A percentile compares a stretch with the other conserved stretches of the same genome.
These are phyloP conservation scores for Polysphondylium violaceum DNA, from an alignment of 78 protist genomes.

Conservation along the genomic window DNA sequence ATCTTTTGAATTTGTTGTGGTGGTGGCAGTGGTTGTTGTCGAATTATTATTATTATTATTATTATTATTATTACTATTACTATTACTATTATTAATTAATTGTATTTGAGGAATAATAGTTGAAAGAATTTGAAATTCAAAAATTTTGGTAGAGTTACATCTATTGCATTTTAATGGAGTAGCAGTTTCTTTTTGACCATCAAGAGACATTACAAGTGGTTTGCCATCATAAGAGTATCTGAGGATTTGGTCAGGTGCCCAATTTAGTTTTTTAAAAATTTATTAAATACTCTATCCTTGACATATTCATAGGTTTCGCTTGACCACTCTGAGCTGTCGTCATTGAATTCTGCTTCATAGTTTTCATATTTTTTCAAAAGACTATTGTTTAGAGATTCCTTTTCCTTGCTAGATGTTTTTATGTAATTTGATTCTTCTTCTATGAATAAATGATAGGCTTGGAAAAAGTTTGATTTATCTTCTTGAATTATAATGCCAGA, in stretches of 20 bases:
- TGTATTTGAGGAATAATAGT: conserved; percentile 52
- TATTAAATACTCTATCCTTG: conserved; percentile 51
- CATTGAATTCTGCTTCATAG: background rate
- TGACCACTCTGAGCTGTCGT: conserved; percentile 47
- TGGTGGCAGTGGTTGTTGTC: background rate
- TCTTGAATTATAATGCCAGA: conserved; percentile 21
- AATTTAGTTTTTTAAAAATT: conserved; percentile 35
- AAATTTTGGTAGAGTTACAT: conserved; percentile 27
- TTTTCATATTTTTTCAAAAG: conserved; percentile 24
- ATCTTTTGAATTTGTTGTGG: background rate
- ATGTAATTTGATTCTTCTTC: conserved; percentile 35
- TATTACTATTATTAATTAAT: background rate
- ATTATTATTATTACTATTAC: background rate
- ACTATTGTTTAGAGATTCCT: background rate
- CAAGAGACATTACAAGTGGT: conserved; percentile 44
- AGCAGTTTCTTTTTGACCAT: conserved; percentile 2
- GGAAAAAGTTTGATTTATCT: conserved; percentile 47
- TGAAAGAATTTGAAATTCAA: conserved; percentile 68
- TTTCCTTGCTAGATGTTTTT: background rate
- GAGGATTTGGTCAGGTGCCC: conserved; percentile 35
- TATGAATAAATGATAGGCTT: conserved; percentile 35
- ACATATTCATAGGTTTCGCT: conserved; percentile 73
- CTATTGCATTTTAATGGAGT: background rate
- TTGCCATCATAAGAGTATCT: conserved; percentile 52
- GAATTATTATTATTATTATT: no score